Conservation (phyloP, 1,284 basidiomycete genomes). For the Spongiforma sp. region DNA sequence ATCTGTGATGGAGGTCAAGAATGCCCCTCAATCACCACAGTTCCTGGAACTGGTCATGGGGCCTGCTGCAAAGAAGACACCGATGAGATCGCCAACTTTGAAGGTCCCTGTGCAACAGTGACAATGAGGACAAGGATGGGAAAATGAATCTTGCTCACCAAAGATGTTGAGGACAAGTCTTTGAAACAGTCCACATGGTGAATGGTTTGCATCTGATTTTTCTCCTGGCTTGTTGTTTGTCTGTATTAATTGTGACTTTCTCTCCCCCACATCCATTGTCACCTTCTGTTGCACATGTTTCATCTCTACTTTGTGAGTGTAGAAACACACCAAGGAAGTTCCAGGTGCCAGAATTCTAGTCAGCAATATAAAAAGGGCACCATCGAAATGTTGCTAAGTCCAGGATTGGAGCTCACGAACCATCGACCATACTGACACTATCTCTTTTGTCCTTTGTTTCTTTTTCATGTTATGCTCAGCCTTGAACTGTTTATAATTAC, state of each 20-base stretch:
- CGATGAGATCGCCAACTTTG: slow-evolving; percentile 35
- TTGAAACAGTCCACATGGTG: slow-evolving; percentile 32
- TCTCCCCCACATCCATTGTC: too few relatives aligned
- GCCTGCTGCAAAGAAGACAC: slow-evolving; percentile 29
- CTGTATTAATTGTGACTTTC: slow-evolving; percentile 6
- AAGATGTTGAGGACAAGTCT: slow-evolving; percentile 27
- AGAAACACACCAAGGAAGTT: too few relatives aligned
- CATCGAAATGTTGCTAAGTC: too few relatives aligned
- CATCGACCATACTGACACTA: too few relatives aligned
- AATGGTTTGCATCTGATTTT: slow-evolving; percentile 25
- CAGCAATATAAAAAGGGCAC: too few relatives aligned
- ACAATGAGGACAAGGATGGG: slow-evolving; percentile 32
- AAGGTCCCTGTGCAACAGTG: slow-evolving; percentile 21
- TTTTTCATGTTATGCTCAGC: too few relatives aligned
- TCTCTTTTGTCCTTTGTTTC: too few relatives aligned
- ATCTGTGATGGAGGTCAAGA: slow-evolving; percentile 23
- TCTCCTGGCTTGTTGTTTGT: neutral
- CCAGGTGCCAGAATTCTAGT: too few relatives aligned
- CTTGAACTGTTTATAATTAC: too few relatives aligned
- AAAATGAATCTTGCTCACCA: slow-evolving; percentile 32
- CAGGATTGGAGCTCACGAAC: too few relatives aligned
- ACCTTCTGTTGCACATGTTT: too few relatives aligned
- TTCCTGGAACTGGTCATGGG: slow-evolving; percentile 10
- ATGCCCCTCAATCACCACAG: slow-evolving; percentile 12
- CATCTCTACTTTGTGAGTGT: too few relatives aligned